These are phyloP conservation scores for Colletotrichum gigasporum DNA, from an alignment of 2,329 filamentous ascomycete species.

Conservation along the genomic window DNA sequence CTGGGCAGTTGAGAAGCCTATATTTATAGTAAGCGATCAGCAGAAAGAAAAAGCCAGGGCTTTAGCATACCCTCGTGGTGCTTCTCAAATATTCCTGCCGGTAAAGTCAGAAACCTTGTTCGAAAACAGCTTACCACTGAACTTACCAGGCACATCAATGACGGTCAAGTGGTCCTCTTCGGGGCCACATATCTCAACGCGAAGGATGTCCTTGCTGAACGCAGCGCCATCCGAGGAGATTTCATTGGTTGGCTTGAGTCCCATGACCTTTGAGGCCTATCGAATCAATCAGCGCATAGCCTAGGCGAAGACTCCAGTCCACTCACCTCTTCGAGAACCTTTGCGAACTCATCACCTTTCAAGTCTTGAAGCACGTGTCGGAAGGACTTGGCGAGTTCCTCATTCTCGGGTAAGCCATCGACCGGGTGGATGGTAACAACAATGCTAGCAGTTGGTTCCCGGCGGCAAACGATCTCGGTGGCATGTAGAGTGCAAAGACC, in stretches of 20 bases:
- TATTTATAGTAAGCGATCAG: neutral
- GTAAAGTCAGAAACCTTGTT: conserved; percentile 44
- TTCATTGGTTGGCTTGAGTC: neutral
- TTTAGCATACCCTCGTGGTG: conserved; percentile 23
- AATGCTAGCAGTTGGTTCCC: conserved; percentile 45
- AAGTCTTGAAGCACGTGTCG: conserved; percentile 82
- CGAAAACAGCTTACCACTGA: conserved; percentile 50
- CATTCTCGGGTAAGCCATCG: neutral
- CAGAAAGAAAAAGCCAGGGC: neutral
- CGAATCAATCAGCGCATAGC: neutral
- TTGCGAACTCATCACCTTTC: conserved; percentile 58
- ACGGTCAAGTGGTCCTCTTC: conserved; percentile 34
- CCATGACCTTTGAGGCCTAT: conserved; percentile 17
- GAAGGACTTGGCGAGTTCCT: conserved; percentile 48
- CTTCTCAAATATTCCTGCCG: conserved; percentile 37
- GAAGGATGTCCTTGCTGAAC: conserved; percentile 34
- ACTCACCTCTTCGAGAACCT: conserved; percentile 7
- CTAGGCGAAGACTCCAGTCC: conserved; percentile 50
- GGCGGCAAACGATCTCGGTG: conserved; percentile 56
- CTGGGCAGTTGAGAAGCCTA: conserved; percentile 42
- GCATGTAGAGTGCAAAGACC: conserved; percentile 60
- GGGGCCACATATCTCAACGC: conserved; percentile 35
- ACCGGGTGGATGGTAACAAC: conserved; percentile 53
- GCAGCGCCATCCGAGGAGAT: neutral
- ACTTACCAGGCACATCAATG: conserved; percentile 52